Evolutionary conservation across 805 yeast species (phyloP), one percentile per base, ranked within the genome.

Genomic region (Saturnispora ahearnii): DNA sequence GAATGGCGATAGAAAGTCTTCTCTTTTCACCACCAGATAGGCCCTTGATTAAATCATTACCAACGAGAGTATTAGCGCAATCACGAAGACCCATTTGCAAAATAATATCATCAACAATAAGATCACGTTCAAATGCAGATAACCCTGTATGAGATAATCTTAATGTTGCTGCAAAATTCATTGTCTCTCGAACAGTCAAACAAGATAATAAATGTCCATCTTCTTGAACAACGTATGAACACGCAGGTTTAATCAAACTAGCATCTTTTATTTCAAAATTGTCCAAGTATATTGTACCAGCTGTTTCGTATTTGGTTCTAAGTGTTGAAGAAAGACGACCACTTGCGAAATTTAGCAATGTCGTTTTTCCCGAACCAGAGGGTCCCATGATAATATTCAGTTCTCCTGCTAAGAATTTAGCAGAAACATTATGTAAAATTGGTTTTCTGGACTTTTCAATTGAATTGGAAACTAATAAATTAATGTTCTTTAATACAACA

Each of bases 161-260:
- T 43, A 88, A 64, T 41, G 69, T 73, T 0, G 95, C 95, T 31
- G 89, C 88, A 65, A 72, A 85, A 50, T 72, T 70, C 22, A 87
- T 66, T 0, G 95, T 86, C 64, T 87, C 96, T 45, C 81, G 63
- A 2, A 88, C 96, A 0, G 96, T 87, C 49, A 87, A 68, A 7
- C 80, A 72, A 1, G 91, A 77, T 38, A 86, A 66, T 48, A 87
- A 68, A 36, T 85, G 81, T 53, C 79, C 82, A 60, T 87, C 96
- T 55, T 83, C 87, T 60, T 87, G 96, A 5, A 86, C 77, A 21
- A 87, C 96, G 64, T 84, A 87, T 0, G 91, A 86, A 46, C 91
- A 74, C 26, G 78, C 57, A 32, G 72, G 65, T 44, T 68, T 57
- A 44, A 76, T 57, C 57, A 70, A 59, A 2, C 54, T 46, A 44